These are phyloP conservation scores for Kandelia obovata DNA, from an alignment of 345 rosid species.

Conservation along the genomic window DNA sequence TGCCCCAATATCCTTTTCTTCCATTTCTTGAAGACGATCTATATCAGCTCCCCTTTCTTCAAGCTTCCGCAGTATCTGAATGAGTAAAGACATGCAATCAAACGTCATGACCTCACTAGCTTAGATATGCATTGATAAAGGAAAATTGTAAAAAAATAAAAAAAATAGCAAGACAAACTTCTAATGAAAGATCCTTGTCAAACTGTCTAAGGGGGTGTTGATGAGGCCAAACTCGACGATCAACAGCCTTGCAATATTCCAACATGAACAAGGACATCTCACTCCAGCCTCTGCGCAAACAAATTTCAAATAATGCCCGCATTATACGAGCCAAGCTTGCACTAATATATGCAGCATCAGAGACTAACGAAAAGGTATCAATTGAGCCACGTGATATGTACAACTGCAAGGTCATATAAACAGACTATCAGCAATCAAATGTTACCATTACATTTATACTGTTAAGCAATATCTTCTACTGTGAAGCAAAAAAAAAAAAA, in stretches of 20 bases:
- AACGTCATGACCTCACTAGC: constrained; percentile 11
- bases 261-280: constrained; percentile 89
- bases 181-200: constrained; percentile 73
- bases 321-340: constrained; percentile 98
- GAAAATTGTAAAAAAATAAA: background rate
- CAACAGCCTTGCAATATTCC: constrained; percentile 97
- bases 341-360: constrained; percentile 95
- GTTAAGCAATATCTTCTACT: too few species aligned
- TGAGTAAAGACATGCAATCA: constrained; percentile 24
- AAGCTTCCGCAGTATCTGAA: constrained; percentile 85
- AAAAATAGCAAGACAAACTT: constrained; percentile 46
- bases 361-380: constrained; percentile 85
- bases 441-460: constrained; percentile 17
- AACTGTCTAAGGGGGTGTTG: constrained; percentile 96
- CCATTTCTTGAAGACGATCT: constrained; percentile 84
- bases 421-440: constrained; percentile 20
- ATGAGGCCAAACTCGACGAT: constrained; percentile 95
- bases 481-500: too few species aligned
- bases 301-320: constrained; percentile 93
- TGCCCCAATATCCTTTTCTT: constrained; percentile 88
- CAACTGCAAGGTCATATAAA: constrained; percentile 52
- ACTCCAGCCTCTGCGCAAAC: constrained; percentile 88
- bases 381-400: constrained; percentile 93
- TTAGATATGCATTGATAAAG: constrained; percentile 4
- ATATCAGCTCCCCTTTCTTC: constrained; percentile 87